phyloP scores from a whole-genome alignment of 202 grass and related monocot species.

The Elaeis oleifera region DNA sequence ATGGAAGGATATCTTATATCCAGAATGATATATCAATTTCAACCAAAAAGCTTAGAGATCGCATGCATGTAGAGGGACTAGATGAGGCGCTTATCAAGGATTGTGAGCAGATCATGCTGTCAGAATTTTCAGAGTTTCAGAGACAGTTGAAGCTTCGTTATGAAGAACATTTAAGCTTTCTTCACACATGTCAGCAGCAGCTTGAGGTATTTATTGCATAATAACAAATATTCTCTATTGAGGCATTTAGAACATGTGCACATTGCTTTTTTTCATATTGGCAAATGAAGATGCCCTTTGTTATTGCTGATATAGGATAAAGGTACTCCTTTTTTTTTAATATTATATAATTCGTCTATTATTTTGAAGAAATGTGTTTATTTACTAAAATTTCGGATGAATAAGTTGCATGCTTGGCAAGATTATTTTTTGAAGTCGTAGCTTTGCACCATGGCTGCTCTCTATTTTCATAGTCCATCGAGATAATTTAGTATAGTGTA shows the following conservation, averaged over 20 bases:
- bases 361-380: too few species aligned
- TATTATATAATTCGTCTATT: too few species aligned
- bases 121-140: slow-evolving; percentile 46
- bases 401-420: too few species aligned
- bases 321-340: too few species aligned
- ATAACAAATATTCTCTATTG: not conserved
- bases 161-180: slow-evolving; percentile 52
- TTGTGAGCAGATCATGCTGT: slow-evolving; percentile 54
- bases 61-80: slow-evolving; percentile 51
- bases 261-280: too few species aligned
- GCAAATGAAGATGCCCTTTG: too few species aligned
- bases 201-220: slow-evolving; percentile 35
- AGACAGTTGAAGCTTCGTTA: slow-evolving; percentile 35
- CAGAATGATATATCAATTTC: slow-evolving; percentile 34
- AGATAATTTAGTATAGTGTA: too few species aligned
- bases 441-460: too few species aligned
- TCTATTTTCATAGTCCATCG: too few species aligned
- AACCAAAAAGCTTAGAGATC: slow-evolving; percentile 41
- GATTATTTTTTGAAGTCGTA: too few species aligned
- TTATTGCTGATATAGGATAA: too few species aligned
- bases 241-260: not conserved
- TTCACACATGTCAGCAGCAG: slow-evolving; percentile 39
- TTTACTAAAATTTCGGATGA: too few species aligned
- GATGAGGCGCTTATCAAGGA: slow-evolving; percentile 48
- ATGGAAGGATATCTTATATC: slow-evolving; percentile 24